Conservation (phyloP, 495 filamentous ascomycete species). For the Astrocystis sublimbata region DNA sequence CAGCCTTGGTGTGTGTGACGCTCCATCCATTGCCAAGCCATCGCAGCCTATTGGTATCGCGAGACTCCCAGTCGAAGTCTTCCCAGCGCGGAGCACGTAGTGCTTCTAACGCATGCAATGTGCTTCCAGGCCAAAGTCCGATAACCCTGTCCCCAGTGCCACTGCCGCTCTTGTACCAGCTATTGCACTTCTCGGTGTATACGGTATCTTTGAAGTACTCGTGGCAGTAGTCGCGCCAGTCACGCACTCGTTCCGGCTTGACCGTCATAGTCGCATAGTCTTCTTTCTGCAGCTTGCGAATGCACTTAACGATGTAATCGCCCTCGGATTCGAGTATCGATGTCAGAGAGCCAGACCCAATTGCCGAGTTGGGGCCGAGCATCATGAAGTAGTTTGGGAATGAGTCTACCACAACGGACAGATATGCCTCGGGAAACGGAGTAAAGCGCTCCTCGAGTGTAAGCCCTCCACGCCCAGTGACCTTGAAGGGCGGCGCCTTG, state of each 20-base stretch:
- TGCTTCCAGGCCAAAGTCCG: slow-evolving; percentile 46
- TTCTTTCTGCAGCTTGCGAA: slow-evolving; percentile 68
- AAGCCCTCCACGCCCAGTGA: slow-evolving; percentile 53
- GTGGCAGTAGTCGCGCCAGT: slow-evolving; percentile 62
- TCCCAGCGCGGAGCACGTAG: slow-evolving; percentile 47
- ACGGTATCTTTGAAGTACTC: slow-evolving; percentile 66
- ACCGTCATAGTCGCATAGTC: slow-evolving; percentile 59
- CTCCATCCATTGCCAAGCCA: slow-evolving; percentile 58
- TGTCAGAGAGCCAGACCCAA: slow-evolving; percentile 58
- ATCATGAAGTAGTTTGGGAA: slow-evolving; percentile 71
- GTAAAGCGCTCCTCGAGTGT: slow-evolving; percentile 52
- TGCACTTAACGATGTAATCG: slow-evolving; percentile 62
- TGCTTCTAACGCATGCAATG: slow-evolving; percentile 46
- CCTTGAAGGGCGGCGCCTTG: slow-evolving; percentile 59
- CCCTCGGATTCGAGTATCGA: slow-evolving; percentile 58
- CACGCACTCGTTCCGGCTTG: slow-evolving; percentile 57
- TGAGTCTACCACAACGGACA: slow-evolving; percentile 60
- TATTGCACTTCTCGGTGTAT: slow-evolving; percentile 64
- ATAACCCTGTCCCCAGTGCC: slow-evolving; percentile 37
- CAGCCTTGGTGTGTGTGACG: slow-evolving; percentile 36
- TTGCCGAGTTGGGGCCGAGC: slow-evolving; percentile 59
- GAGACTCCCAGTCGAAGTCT: slow-evolving; percentile 43
- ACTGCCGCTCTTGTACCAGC: slow-evolving; percentile 63
- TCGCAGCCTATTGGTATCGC: slow-evolving; percentile 36
- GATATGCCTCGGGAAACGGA: slow-evolving; percentile 60